Evolutionary conservation across 768 basidiomycete genomes (phyloP), one percentile per base, ranked within the genome.

Genomic region (Tricholoma flavovirens): DNA sequence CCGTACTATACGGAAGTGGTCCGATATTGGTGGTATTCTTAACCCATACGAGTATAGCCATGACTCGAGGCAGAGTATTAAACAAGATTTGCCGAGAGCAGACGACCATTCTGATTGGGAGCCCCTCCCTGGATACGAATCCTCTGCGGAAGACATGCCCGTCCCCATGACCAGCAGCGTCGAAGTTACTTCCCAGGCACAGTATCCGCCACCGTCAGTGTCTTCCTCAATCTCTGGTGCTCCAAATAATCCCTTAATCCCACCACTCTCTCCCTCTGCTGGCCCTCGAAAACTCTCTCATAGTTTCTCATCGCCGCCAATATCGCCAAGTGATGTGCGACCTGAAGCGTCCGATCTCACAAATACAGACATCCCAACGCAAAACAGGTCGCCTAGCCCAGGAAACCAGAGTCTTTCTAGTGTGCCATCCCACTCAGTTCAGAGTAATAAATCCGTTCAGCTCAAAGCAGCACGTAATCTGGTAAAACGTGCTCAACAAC

Each of bases 1-100:
- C 9, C 56, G 57, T 30, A 62, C 64, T 3, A 42, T 73, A 38
- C 67, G 69, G 14, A 64, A 51, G n/a, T 60, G 64, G 49, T 62
- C 67, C 15, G 32, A 60, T 10, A 38, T 52, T 8, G 30, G 60
- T 22, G 48, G 46, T 14, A 42, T 64, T 26, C 65, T 59, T 11
- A 72, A 67, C 53, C 68, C 70, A 15, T 66, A 64, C 50, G 69
- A 72, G 52, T 55, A 56, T 14, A 43, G 50, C 32, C 53, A 64
- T 5, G 62, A 58, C 17, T 54, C 59, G 5, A 43, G 38, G 22
- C 24, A 49, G n/a, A 8, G 6, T 29, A 42, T 15, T 30, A 3
- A 21, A 14, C 36, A 24, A 12, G 15, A 29, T 19, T 11, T 32
- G 26, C 24, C 15, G 22, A 19, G 36, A 24, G 36, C 7, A 19